phyloP scores from a whole-genome alignment of 495 filamentous ascomycete species.

The Podospora anserina region DNA sequence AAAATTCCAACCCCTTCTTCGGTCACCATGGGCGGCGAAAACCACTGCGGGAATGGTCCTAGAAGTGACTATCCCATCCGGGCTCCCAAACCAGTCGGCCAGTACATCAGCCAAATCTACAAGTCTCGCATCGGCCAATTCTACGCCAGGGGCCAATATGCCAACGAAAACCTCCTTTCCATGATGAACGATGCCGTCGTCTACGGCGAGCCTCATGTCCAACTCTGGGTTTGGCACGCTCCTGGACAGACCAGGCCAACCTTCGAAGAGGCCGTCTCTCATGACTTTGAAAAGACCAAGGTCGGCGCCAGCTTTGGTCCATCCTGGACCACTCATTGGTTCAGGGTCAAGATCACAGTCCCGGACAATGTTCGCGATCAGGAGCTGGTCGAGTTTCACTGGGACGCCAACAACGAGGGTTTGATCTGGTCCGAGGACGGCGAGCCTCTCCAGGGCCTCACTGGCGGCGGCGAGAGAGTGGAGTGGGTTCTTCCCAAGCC shows the following conservation, averaged over 20 bases:
- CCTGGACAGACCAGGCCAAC: constrained; percentile 74
- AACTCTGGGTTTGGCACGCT: constrained; percentile 82
- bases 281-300: constrained; percentile 70
- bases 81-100: constrained; percentile 58
- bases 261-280: constrained; percentile 83
- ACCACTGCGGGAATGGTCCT: constrained; percentile 29
- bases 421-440: constrained; percentile 87
- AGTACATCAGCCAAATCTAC: constrained; percentile 85
- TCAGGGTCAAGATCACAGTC: constrained; percentile 74
- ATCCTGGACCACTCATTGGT: constrained; percentile 99
- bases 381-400: constrained; percentile 84
- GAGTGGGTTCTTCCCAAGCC: constrained; percentile 85
- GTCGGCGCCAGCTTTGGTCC: constrained; percentile 83
- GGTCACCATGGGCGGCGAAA: constrained; percentile 35
- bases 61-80: constrained; percentile 45
- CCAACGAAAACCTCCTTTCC: constrained; percentile 67
- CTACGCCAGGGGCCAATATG: constrained; percentile 76
- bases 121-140: constrained; percentile 79
- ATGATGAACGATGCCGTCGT: constrained; percentile 74
- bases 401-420: constrained; percentile 91
- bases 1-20: not conserved
- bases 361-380: constrained; percentile 68
- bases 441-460: constrained; percentile 84
- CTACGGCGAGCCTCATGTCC: constrained; percentile 70
- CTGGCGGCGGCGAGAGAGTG: constrained; percentile 81